A percentile compares a stretch with the other conserved stretches of the same genome.
Conservation (phyloP, 2,329 filamentous ascomycete genomes). For the Ceratocystis ficicola region DNA sequence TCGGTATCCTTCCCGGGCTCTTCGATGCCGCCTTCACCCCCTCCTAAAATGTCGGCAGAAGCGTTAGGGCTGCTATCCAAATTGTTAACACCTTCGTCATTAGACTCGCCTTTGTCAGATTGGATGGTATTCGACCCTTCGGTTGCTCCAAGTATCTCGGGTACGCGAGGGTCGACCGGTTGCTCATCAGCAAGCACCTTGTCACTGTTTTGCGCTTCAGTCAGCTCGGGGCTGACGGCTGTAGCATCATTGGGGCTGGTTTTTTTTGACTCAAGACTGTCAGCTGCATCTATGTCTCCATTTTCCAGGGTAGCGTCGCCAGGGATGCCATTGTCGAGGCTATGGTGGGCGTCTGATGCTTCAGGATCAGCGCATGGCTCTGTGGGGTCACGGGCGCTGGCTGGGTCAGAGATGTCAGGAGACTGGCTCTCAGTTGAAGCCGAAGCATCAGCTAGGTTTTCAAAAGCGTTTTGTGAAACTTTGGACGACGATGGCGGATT, state of each 20-base stretch:
- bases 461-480: neutral
- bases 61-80: too few species aligned
- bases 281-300: neutral
- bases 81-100: too few species aligned
- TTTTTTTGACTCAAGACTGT: neutral
- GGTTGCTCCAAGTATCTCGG: neutral
- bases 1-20: neutral
- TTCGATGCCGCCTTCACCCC: neutral
- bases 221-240: neutral
- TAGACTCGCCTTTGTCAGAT: too few species aligned
- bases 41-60: neutral
- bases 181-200: too few species aligned
- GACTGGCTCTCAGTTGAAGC: neutral
- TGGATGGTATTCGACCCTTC: too few species aligned
- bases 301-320: neutral
- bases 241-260: neutral
- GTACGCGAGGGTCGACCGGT: too few species aligned
- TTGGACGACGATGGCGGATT: neutral
- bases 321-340: neutral
- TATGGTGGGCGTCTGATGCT: neutral
- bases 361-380: neutral
- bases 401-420: neutral
- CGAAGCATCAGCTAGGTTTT: neutral
- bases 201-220: too few species aligned
- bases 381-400: neutral